Evolutionary conservation across 805 yeast genomes (phyloP).

Genomic region (Vanderwaltozyma tropicalis): DNA sequence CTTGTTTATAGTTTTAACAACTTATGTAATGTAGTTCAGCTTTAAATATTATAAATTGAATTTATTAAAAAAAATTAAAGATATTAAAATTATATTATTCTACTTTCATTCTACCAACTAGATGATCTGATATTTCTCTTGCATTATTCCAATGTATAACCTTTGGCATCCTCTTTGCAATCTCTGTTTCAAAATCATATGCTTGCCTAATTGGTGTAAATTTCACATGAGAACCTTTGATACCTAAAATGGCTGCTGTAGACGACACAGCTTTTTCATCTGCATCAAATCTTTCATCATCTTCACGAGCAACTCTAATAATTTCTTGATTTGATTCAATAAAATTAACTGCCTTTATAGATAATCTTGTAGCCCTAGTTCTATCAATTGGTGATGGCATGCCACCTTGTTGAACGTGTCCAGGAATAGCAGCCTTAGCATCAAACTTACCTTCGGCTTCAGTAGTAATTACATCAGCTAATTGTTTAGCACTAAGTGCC

Average conservation of each 20-base stretch:
- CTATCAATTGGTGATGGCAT: conserved; percentile 70
- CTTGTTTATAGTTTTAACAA: neutral
- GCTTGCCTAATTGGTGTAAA: conserved; percentile 66
- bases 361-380: conserved; percentile 60
- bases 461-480: conserved; percentile 54
- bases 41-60: neutral
- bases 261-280: conserved; percentile 28
- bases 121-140: conserved; percentile 70
- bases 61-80: no score
- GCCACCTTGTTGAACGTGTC: conserved; percentile 81
- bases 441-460: conserved; percentile 58
- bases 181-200: conserved; percentile 83
- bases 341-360: conserved; percentile 58
- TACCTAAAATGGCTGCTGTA: conserved; percentile 76
- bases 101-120: conserved; percentile 56
- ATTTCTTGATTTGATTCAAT: conserved; percentile 37
- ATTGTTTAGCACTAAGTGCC: conserved; percentile 54
- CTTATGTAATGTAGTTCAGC: neutral
- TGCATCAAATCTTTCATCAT: conserved; percentile 19
- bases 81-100: neutral
- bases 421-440: conserved; percentile 72
- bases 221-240: conserved; percentile 61
- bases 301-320: conserved; percentile 22
- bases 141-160: conserved; percentile 69
- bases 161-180: conserved; percentile 77